phyloP scores from a whole-genome alignment of 2,329 filamentous ascomycete species.

The Stenocarpella maydis region DNA sequence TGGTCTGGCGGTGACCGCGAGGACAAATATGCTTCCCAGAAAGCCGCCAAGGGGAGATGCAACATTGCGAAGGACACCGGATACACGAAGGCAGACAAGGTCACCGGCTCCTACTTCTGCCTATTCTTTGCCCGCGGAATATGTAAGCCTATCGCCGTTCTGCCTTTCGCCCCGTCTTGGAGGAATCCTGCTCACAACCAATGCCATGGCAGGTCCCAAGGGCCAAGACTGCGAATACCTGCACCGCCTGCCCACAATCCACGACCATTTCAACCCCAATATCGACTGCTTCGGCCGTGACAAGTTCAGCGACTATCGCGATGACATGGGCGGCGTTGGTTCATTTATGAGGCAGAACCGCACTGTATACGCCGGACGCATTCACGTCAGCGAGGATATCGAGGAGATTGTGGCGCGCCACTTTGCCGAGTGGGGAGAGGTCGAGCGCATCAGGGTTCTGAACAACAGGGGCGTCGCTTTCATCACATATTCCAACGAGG shows the following conservation, averaged over 20 bases:
- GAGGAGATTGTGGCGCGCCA: conserved; percentile 95
- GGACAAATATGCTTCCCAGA: conserved; percentile 86
- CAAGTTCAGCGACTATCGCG: conserved; percentile 90
- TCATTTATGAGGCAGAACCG: conserved; percentile 93
- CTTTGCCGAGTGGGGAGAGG: conserved; percentile 95
- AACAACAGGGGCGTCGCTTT: conserved; percentile 92
- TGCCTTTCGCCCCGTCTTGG: conserved; percentile 63
- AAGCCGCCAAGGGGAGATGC: conserved; percentile 84
- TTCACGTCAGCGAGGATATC: conserved; percentile 96
- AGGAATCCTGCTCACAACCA: neutral
- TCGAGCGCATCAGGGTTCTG: conserved; percentile 87
- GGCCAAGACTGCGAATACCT: conserved; percentile 95
- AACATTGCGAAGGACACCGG: conserved; percentile 82
- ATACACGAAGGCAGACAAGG: conserved; percentile 79
- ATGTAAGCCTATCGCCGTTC: conserved; percentile 65
- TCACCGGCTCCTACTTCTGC: conserved; percentile 88
- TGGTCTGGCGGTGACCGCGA: conserved; percentile 96
- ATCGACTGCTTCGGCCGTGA: conserved; percentile 95
- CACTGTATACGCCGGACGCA: conserved; percentile 91
- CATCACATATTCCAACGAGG: conserved; percentile 91
- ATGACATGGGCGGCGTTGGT: conserved; percentile 97
- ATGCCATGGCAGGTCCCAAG: conserved; percentile 63
- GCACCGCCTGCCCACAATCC: conserved; percentile 84
- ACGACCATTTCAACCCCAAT: conserved; percentile 92
- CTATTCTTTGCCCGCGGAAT: conserved; percentile 86